These are phyloP conservation scores for Cladophialophora chaetospira DNA, from an alignment of 2,329 filamentous ascomycete species.

Conservation along the genomic window DNA sequence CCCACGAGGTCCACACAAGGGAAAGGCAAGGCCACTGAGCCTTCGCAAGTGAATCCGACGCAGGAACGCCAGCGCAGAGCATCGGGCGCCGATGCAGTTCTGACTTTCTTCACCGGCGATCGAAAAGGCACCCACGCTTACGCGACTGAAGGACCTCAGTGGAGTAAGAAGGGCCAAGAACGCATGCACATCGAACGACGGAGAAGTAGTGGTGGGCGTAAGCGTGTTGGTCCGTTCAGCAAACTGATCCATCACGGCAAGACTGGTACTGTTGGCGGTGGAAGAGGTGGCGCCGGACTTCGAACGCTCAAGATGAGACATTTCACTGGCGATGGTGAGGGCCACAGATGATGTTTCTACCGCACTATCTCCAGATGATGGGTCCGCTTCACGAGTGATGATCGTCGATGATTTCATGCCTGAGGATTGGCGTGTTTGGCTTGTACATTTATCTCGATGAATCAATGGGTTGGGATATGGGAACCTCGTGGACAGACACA, in stretches of 20 bases:
- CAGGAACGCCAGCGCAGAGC: constrained; percentile 24
- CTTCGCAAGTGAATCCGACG: too few relatives aligned
- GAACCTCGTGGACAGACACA: too few relatives aligned
- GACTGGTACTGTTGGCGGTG: constrained; percentile 21
- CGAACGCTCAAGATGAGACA: constrained; percentile 23
- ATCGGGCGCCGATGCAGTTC: constrained; percentile 25
- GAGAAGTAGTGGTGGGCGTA: neutral
- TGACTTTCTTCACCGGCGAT: constrained; percentile 29
- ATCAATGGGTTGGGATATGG: too few relatives aligned
- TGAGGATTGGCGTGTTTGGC: too few relatives aligned
- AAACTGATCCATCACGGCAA: constrained; percentile 8
- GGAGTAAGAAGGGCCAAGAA: constrained; percentile 26
- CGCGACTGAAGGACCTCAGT: constrained; percentile 19
- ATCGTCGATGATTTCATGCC: too few relatives aligned
- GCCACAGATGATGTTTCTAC: too few relatives aligned
- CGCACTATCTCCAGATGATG: too few relatives aligned
- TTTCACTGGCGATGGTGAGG: constrained; percentile 4
- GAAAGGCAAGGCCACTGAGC: constrained; percentile 13
- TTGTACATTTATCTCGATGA: too few relatives aligned
- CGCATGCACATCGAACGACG: constrained; percentile 11
- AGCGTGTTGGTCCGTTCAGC: constrained; percentile 25
- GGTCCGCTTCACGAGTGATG: too few relatives aligned
- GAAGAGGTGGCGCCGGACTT: constrained; percentile 22
- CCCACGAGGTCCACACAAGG: neutral
- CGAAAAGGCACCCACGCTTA: constrained; percentile 21